Evolutionary conservation across 495 filamentous ascomycete species (phyloP), one percentile per base, ranked within the genome.

Genomic region (Aspergillus sclerotiicarbonarius): DNA sequence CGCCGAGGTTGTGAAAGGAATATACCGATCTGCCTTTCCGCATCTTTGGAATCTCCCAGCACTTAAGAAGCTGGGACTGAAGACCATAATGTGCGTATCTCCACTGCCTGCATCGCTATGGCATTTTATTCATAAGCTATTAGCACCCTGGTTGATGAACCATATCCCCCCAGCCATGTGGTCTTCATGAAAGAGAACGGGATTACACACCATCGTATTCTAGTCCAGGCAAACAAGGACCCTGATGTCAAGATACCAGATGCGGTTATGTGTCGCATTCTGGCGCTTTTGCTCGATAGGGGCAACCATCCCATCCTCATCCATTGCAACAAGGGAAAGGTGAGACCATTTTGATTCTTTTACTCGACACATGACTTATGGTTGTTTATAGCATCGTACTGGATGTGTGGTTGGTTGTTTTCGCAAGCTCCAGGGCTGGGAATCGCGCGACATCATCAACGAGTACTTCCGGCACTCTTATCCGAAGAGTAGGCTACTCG

Each of bases 321-420:
- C 32, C 91, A 96, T 63, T 96, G 91, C 74, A 96, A 96, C 63
- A 90, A 94, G 62, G 91, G 91, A 58, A 91, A 88, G 76, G 87
- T 89, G 74, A 57, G 76, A 66, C 19, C 12, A 9, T 16, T 6
- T 5, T 13, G 18, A 29, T 19, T 0, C 18, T 33, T 13, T 19
- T 25, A 19, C 3, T 45, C 10, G 13, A 35, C 3, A 7, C n/a
- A 30, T 20, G 8, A 13, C 31, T 56, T 45, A 56, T 41, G 10
- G 13, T 5, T 8, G 13, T 13, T 31, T 21, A 20, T n/a, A 89
- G 82, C 91, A 96, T 63, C 88, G 91, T 20, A 95, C 91, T 30
- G 91, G 91, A 37, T 94, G 90, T 63, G 84, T 91, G 9, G 80
- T 90, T 43, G 91, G 79, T 18, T 83, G 85, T 54, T 77, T 94